phyloP scores from a whole-genome alignment of 352 stramenopile genomes.

The Globisporangium megalacanthum region DNA sequence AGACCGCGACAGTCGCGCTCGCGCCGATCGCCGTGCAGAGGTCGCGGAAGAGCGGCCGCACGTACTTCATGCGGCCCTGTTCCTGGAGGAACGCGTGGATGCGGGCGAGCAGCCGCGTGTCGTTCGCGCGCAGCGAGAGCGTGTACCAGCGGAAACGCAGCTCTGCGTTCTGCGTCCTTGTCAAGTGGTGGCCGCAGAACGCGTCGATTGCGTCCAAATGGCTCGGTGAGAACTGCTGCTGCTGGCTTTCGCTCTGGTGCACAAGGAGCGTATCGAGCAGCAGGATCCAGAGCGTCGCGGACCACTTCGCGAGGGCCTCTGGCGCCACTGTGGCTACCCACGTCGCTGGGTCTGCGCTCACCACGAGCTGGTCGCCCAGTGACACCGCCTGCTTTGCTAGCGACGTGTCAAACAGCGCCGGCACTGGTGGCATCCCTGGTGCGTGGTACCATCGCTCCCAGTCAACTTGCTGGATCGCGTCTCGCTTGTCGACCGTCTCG shows the following conservation, averaged over 20 bases:
- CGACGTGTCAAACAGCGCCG: conserved; percentile 85
- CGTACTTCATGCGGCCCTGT: conserved; percentile 75
- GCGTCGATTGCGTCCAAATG: conserved; percentile 55
- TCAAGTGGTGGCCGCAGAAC: conserved; percentile 42
- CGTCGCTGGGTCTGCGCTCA: conserved; percentile 9
- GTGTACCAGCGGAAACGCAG: conserved; percentile 71
- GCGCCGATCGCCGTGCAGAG: conserved; percentile 33
- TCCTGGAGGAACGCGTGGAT: conserved; percentile 47
- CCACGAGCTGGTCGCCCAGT: conserved; percentile 33
- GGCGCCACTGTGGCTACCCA: conserved; percentile 17
- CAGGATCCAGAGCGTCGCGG: conserved; percentile 48
- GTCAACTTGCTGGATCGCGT: conserved; percentile 71
- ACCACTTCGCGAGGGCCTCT: conserved; percentile 24
- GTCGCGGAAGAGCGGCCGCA: conserved; percentile 61
- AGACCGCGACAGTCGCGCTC: conserved; percentile 23
- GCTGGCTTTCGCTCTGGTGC: not conserved
- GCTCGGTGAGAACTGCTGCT: conserved; percentile 15
- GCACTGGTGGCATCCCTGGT: conserved; percentile 83
- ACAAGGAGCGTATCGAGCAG: conserved; percentile 49
- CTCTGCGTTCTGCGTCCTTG: conserved; percentile 55
- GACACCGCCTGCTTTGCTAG: conserved; percentile 44
- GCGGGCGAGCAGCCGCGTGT: conserved; percentile 9
- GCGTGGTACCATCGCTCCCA: conserved; percentile 92
- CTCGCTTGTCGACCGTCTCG: conserved; percentile 19
- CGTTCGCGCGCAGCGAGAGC: conserved; percentile 41